Evolutionary conservation across 495 filamentous ascomycete genomes (phyloP), one percentile per base, ranked within the genome.

Genomic region (Diplogelasinospora grovesii): DNA sequence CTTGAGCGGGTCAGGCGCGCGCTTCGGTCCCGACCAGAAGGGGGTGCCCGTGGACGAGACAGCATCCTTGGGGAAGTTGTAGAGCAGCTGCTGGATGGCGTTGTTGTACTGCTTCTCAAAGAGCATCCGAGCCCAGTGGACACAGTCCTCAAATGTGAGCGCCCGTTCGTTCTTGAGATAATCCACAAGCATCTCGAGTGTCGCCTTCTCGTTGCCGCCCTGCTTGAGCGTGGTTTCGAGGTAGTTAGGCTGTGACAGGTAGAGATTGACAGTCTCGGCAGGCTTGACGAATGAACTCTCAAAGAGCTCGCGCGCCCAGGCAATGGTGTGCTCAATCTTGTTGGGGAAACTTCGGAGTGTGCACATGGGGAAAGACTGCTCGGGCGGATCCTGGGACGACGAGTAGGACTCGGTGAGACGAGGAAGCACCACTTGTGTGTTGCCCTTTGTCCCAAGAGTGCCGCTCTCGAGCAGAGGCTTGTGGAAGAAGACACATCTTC

Each of bases 21-120:
- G 87, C 77, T 99, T 99, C 14, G 93, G 93, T 28, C 93, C 93
- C 39, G 90, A 96, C 93, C 93, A 99, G 72, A 99, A 99, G 1
- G 78, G 85, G 41, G 89, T 82, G 26, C 93, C 92, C 15, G 77
- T 83, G 22, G 86, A 89, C 3, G 92, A 95, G 24, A 71, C 75
- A 0, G 89, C 85, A 59, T 97, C 92, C 58, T 89, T 90, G 28
- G 92, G 93, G 70, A 99, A 99, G 68, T 95, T 99, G 73, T 85
- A 94, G 8, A 99, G 74, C 28, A 99, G 71, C 57, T 99, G 93
- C 58, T 93, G 87, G 40, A 99, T 96, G 19, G 85, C 85, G 56
- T 99, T 93, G 68, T 93, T 93, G 66, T 90, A 99, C 61, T 95
- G 86, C 62, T 82, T 85, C 70, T 99, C 93, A 49, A 99, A 99